phyloP scores from a whole-genome alignment of 2,329 filamentous ascomycete species.

The Aspergillus quadricinctus region DNA sequence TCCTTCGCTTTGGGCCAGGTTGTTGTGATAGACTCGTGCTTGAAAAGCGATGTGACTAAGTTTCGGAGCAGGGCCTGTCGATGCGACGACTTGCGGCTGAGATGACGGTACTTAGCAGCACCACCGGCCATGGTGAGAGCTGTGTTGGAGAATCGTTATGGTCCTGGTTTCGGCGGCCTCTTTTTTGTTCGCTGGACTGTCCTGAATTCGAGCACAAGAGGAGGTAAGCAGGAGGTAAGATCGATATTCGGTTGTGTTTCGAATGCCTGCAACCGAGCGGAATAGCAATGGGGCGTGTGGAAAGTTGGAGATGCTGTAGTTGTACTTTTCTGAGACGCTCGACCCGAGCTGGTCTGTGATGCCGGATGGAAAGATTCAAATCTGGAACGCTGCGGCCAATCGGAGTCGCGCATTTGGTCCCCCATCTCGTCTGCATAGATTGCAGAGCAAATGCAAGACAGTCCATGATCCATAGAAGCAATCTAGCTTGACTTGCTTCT shows the following conservation, averaged over 20 bases:
- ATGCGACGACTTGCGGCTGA: slow-evolving; percentile 81
- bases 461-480: neutral
- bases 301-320: neutral
- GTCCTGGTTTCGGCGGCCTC: slow-evolving; percentile 1
- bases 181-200: neutral
- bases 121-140: slow-evolving; percentile 70
- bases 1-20: slow-evolving; percentile 98
- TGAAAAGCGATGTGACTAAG: slow-evolving; percentile 89
- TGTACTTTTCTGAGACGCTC: slow-evolving; percentile 1
- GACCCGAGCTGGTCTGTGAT: neutral
- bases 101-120: slow-evolving; percentile 79
- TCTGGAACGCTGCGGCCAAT: slow-evolving; percentile 27
- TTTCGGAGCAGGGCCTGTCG: slow-evolving; percentile 91
- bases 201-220: neutral
- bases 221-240: neutral
- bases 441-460: neutral
- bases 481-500: neutral
- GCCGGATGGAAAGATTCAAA: slow-evolving; percentile 28
- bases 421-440: slow-evolving; percentile 11
- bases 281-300: neutral
- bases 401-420: slow-evolving; percentile 26
- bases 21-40: slow-evolving; percentile 88
- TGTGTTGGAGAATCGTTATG: neutral
- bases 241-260: neutral
- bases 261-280: neutral